Evolutionary conservation across 768 basidiomycete species (phyloP).

Genomic region (Amanita brunnescens): DNA sequence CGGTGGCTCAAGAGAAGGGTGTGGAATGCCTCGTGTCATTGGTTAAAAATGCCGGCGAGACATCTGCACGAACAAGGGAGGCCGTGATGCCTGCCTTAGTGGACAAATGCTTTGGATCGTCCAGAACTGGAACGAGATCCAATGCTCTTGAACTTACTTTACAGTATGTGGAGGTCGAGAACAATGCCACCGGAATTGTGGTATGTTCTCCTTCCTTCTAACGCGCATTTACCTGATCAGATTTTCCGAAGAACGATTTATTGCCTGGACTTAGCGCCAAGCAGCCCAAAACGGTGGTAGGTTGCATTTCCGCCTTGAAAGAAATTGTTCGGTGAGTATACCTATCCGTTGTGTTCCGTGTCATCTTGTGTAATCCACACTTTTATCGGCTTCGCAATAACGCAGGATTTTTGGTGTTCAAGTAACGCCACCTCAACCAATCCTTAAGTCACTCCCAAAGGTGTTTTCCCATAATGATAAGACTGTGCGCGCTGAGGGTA

Average conservation of each 20-base stretch:
- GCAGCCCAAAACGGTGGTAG: slow-evolving; percentile 90
- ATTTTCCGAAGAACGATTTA: slow-evolving; percentile 52
- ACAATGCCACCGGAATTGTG: slow-evolving; percentile 77
- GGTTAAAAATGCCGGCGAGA: slow-evolving; percentile 89
- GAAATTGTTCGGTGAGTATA: slow-evolving; percentile 72
- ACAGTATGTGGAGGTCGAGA: slow-evolving; percentile 92
- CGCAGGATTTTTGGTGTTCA: slow-evolving; percentile 72
- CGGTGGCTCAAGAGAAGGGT: slow-evolving; percentile 96
- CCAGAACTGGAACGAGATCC: slow-evolving; percentile 82
- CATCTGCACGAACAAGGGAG: slow-evolving; percentile 70
- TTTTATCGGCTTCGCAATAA: neutral
- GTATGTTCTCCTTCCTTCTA: slow-evolving; percentile 44
- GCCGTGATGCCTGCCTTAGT: slow-evolving; percentile 84
- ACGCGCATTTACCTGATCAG: slow-evolving; percentile 4
- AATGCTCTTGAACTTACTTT: slow-evolving; percentile 80
- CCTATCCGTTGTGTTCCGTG: neutral
- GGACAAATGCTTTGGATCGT: slow-evolving; percentile 91
- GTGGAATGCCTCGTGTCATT: slow-evolving; percentile 82
- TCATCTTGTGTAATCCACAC: neutral
- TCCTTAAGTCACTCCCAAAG: slow-evolving; percentile 85
- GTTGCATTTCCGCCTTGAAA: slow-evolving; percentile 65
- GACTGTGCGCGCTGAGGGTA: slow-evolving; percentile 89
- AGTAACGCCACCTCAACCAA: slow-evolving; percentile 60
- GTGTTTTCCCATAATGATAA: slow-evolving; percentile 95
- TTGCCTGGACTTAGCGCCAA: slow-evolving; percentile 83